Evolutionary conservation across 106 monocot species (phyloP).

Genomic region (Dendrobium officinale): DNA sequence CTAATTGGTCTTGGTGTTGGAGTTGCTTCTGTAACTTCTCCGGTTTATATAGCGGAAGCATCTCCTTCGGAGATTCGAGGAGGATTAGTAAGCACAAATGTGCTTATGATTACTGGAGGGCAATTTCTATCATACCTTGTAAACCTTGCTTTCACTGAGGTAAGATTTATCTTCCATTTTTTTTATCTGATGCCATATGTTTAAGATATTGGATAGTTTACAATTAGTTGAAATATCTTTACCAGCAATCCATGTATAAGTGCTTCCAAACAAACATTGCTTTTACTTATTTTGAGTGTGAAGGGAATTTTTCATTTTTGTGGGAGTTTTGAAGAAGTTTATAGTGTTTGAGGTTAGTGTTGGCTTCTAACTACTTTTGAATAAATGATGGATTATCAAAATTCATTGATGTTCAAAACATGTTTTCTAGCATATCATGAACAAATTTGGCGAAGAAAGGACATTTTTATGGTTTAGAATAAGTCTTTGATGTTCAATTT

Average conservation of each 20-base stretch:
- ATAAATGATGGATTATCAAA: neutral
- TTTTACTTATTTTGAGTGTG: neutral
- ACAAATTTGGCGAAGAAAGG: too few relatives aligned
- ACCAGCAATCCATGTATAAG: neutral
- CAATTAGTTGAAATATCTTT: neutral
- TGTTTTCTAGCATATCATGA: too few relatives aligned
- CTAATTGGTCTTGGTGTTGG: slow-evolving; percentile 86
- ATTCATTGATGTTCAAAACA: neutral
- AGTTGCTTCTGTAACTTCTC: slow-evolving; percentile 87
- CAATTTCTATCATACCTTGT: slow-evolving; percentile 93
- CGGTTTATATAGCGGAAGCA: slow-evolving; percentile 92
- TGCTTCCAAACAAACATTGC: too few relatives aligned
- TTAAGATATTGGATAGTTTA: neutral
- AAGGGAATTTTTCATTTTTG: neutral
- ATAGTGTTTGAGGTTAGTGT: neutral
- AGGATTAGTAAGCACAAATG: slow-evolving; percentile 77
- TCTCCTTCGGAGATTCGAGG: slow-evolving; percentile 96
- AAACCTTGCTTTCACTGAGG: slow-evolving; percentile 96
- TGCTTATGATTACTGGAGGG: slow-evolving; percentile 94
- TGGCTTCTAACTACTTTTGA: neutral
- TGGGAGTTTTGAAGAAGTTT: neutral
- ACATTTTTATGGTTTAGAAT: too few relatives aligned
- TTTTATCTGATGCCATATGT: neutral
- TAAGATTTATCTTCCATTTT: slow-evolving; percentile 21
- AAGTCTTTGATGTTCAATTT: too few relatives aligned